Base-by-base conservation (phyloP, 208 protist species). In the Sergeia podlipaevii region DNA sequence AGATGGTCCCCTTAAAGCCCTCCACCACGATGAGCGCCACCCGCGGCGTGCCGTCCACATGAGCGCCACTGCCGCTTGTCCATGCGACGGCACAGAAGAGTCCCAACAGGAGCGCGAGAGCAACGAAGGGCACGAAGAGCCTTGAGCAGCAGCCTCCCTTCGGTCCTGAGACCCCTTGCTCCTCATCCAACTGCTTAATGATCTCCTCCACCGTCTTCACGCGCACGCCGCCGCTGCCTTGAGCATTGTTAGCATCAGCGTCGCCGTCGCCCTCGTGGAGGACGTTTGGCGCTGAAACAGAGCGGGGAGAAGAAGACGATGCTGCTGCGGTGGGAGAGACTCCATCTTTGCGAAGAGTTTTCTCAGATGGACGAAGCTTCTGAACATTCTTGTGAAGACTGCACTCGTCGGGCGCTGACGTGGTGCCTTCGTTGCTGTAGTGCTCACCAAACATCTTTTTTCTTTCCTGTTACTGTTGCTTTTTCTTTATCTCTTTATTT, bases 121-220 rank as follows among this genome's bases (percentile, higher is more conserved):
- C 62, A 4, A 88, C 13, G 26, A 86, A 49, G 0, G 84, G 80
- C 4, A 89, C 64, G 42, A 85, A 86, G 20, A 90, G 45, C 20
- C 69, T 64, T 32, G 78, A 65, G 69, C 84, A 91, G 74, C 84
- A 88, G 52, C 74, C 69, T 36, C 76, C 71, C 55, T 74, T 74
- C 10, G 53, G 47, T 21, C 71, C 72, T 32, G 49, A 52, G 17
- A 76, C 57, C 33, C 74, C 57, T 29, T 81, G 55, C 29, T 87
- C 77, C 57, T 67, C 70, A 53, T 87, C 79, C 23, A 77, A 44
- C 3, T 45, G 30, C 21, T 65, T 58, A 5, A 88, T 67, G 26
- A 81, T 85, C 21, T 90, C 77, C 50, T 77, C 66, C 18, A 89
- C 81, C 13, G 73, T 78, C 45, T 71, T 78, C 30, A 26, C 42